Evolutionary conservation across 148 eudicot genomes (phyloP).

Genomic region (Pharnaceum exiguum): DNA sequence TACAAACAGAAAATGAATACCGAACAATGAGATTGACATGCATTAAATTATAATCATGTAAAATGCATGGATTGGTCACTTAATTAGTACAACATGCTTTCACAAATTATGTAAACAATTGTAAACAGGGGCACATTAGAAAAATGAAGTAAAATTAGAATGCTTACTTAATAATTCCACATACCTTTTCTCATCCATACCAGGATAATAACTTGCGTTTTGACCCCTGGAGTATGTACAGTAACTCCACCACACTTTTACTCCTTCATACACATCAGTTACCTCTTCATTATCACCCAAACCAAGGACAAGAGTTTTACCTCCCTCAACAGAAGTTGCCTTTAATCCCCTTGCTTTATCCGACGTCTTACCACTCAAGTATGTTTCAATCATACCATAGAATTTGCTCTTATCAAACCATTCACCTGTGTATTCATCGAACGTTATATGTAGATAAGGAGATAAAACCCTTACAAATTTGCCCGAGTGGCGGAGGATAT

Average conservation of each 20-base stretch:
- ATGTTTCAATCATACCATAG: slow-evolving; percentile 19
- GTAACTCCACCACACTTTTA: slow-evolving; percentile 29
- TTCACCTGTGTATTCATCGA: slow-evolving; percentile 12
- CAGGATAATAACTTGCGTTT: slow-evolving; percentile 11
- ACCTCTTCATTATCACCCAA: slow-evolving; percentile 34
- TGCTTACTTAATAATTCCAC: no score
- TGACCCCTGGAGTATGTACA: not conserved
- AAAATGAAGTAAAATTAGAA: no score
- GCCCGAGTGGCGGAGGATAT: not conserved
- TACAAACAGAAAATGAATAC: no score
- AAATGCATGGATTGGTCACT: no score
- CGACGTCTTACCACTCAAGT: slow-evolving; percentile 25
- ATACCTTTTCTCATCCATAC: slow-evolving; percentile 23
- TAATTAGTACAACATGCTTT: no score
- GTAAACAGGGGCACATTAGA: no score
- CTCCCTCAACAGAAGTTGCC: slow-evolving; percentile 21
- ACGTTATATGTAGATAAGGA: slow-evolving; percentile 11
- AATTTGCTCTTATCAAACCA: slow-evolving; percentile 14
- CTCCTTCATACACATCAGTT: slow-evolving; percentile 21
- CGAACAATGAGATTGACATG: no score
- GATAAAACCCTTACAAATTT: slow-evolving; percentile 5
- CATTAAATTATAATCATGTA: no score
- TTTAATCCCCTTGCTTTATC: slow-evolving; percentile 26
- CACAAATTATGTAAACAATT: no score
- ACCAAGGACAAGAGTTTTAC: slow-evolving; percentile 21